Conservation (phyloP, 495 filamentous ascomycete genomes). For the Hamigera avellanea region DNA sequence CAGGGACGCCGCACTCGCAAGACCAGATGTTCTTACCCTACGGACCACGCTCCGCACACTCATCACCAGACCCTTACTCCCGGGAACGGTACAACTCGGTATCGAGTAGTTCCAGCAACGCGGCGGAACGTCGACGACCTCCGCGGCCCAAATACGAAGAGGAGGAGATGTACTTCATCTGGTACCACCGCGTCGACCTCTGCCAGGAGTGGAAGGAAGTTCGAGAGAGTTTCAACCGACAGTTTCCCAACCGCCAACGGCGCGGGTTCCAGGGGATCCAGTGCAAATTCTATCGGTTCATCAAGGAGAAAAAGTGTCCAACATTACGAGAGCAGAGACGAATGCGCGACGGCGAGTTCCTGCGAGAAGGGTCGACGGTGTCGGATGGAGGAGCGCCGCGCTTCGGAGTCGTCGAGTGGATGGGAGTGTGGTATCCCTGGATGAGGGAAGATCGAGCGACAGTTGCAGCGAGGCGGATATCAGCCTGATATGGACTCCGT, state of each 20-base stretch:
- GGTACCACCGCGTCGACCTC: constrained; percentile 44
- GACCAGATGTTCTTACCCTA: constrained; percentile 12
- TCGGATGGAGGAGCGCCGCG: constrained; percentile 8
- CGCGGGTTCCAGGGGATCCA: constrained; percentile 40
- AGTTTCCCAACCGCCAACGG: constrained; percentile 33
- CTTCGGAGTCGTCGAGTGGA: constrained; percentile 30
- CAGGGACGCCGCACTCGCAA: constrained; percentile 5
- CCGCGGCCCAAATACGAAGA: constrained; percentile 38
- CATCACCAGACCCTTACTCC: constrained; percentile 24
- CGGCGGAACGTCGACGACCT: constrained; percentile 27
- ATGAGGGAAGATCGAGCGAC: constrained; percentile 21
- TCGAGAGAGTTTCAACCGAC: constrained; percentile 35
- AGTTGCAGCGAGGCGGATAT: constrained; percentile 3
- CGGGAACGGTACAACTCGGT: constrained; percentile 33
- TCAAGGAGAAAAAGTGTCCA: constrained; percentile 36
- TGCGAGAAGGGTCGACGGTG: constrained; percentile 17
- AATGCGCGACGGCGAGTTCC: constrained; percentile 33
- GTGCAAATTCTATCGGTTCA: constrained; percentile 45
- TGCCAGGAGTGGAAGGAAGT: constrained; percentile 41
- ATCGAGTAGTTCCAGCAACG: constrained; percentile 29
- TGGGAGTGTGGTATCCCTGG: constrained; percentile 32
- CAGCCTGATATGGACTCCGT: no score
- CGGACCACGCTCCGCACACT: constrained; percentile 17
- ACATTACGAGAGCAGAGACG: constrained; percentile 33
- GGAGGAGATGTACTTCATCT: constrained; percentile 44